Evolutionary conservation across 129 eudicot genomes (phyloP), one percentile per base, ranked within the genome.

Genomic region (Centrapalus pauciflorus): DNA sequence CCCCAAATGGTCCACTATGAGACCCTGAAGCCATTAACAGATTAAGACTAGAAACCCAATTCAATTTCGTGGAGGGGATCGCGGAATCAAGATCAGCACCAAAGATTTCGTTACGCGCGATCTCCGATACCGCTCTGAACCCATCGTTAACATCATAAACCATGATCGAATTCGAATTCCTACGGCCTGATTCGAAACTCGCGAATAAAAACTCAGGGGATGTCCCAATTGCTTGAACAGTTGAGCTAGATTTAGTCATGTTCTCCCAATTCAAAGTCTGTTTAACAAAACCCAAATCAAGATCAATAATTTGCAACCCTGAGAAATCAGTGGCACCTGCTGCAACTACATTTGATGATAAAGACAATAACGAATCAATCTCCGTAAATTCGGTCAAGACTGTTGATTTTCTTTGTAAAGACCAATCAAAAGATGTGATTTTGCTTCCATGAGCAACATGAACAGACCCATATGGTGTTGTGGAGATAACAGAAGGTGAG

Each of bases 1-100:
- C 96, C 30, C 96, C 92, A 7, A 79, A 61, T 24, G 87, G 81
- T 59, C 96, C 96, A 71, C 96, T 85, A 46, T 85, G 96, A 16
- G 87, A 85, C 32, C 93, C 96, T 2, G 89, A 82, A 35, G 96
- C 89, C 93, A 88, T 85, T 77, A 88, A 78, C 83, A 85, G 29
- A 64, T 80, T 85, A 48, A 75, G 72, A 64, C 80, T 80, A 0
- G 96, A 56, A 51, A 82, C 77, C 93, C 96, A 88, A 13, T 46
- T 79, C 61, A 88, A 48, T 66, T 87, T 87, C 0, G 95, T 87
- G 4, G 90, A 80, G 2, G 88, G 95, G 52, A 87, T 79, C 0
- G 85, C 86, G 11, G 87, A 80, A 80, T 80, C 79, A n/a, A 85
- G 69, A 23, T 88, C 86, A 50, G 93, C 89, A 16, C 96, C 93